These are phyloP conservation scores for Colletotrichum echinochloae DNA, from an alignment of 2,329 filamentous ascomycete genomes.

Conservation along the genomic window DNA sequence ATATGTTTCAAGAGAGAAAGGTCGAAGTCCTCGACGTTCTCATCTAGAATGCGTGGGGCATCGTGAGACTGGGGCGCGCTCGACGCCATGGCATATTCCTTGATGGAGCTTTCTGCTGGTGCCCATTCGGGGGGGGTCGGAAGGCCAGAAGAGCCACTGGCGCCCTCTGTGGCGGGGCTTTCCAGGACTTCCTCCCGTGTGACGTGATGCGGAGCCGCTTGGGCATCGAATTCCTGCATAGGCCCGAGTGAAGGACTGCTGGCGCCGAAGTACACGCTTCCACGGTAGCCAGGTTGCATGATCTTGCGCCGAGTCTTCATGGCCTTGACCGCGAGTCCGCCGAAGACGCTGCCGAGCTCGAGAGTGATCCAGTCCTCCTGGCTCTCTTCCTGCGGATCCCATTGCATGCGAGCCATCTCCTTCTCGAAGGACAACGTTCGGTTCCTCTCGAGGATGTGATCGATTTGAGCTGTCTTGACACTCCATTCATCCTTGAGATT, in stretches of 20 bases:
- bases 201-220: slow-evolving; percentile 42
- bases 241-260: slow-evolving; percentile 33
- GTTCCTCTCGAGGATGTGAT: slow-evolving; percentile 53
- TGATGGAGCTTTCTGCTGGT: slow-evolving; percentile 21
- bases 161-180: slow-evolving; percentile 53
- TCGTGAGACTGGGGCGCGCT: slow-evolving; percentile 14
- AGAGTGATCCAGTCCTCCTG: slow-evolving; percentile 33
- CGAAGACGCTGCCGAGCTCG: slow-evolving; percentile 42
- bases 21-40: slow-evolving; percentile 24
- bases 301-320: slow-evolving; percentile 34
- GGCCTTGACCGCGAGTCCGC: slow-evolving; percentile 47
- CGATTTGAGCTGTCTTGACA: slow-evolving; percentile 48
- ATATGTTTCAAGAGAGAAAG: slow-evolving; percentile 31
- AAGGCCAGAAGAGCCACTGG: slow-evolving; percentile 50
- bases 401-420: slow-evolving; percentile 28
- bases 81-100: slow-evolving; percentile 30
- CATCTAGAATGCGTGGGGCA: slow-evolving; percentile 29
- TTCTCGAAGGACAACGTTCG: slow-evolving; percentile 37
- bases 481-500: slow-evolving; percentile 56
- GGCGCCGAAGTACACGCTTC: slow-evolving; percentile 37
- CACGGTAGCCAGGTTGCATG: slow-evolving; percentile 33
- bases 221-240: slow-evolving; percentile 32
- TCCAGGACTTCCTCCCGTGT: slow-evolving; percentile 52
- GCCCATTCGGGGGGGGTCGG: slow-evolving; percentile 53
- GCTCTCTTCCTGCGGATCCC: slow-evolving; percentile 24